Base-by-base conservation (phyloP, 352 stramenopile species). In the Thalassiosira hispida region DNA sequence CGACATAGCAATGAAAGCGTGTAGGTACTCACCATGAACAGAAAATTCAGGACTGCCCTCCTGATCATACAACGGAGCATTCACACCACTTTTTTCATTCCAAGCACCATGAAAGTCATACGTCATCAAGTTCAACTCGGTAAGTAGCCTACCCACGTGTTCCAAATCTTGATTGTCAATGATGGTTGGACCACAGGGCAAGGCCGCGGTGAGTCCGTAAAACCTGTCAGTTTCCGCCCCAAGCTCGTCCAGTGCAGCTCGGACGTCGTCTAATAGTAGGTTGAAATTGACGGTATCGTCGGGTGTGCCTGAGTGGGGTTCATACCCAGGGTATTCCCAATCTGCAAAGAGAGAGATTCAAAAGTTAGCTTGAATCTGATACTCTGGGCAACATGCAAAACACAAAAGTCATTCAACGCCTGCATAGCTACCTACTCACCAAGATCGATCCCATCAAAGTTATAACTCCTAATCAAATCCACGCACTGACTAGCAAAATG, bases 91-190 rank as follows among this genome's bases (percentile, higher is more conserved):
- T 31, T 55, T 40, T 6, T 52, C 29, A 57, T 52, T 51, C 73
- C 73, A 81, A 25, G 42, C 49, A 29, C 73, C 73, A 46, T 81
- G 61, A 22, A 81, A 77, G 22, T 81, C 71, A 67, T 81, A 81
- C 1, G 63, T 75, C 73, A 81, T 81, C 6, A 77, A 18, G 70
- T 70, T 60, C 23, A 69, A 42, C n/a, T 70, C 55, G 5, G 25
- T 25, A 14, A 69, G 7, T 7, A 59, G 51, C 25, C 62, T 14
- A 69, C 68, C 16, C 18, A 71, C 29, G 29, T 55, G 51, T 44
- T 31, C 0, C 20, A 82, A 66, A 35, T 82, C 74, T 27, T 78
- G 66, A 47, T 73, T 78, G 2, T 44, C 57, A 31, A 82, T 82
- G n/a, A 78, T 61, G 20, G 6, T 20, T 14, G 72, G 23, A 20